Conservation (phyloP, 1,284 basidiomycete species). For the Pterulicium gracile region DNA sequence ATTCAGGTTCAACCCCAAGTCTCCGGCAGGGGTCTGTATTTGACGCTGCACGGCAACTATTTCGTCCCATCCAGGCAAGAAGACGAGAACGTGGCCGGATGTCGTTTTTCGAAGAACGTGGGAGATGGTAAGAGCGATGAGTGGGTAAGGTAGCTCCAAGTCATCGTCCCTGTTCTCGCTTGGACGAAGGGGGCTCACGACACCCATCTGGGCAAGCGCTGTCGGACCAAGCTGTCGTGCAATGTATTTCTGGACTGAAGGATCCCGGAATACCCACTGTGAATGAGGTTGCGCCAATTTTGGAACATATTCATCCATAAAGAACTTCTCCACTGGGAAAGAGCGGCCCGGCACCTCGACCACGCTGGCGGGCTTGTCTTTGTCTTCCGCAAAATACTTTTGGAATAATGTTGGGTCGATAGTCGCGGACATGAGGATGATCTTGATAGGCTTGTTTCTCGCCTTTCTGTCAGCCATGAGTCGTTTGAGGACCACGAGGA, state of each 20-base stretch:
- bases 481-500: constrained; percentile 87
- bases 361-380: constrained; percentile 58
- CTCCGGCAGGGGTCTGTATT: constrained; percentile 42
- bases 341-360: constrained; percentile 89
- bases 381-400: constrained; percentile 68
- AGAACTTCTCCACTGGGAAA: constrained; percentile 79
- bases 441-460: constrained; percentile 71
- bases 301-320: constrained; percentile 72
- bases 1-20: constrained; percentile 53
- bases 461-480: constrained; percentile 70
- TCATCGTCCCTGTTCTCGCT: constrained; percentile 40
- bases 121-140: constrained; percentile 77
- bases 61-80: constrained; percentile 90
- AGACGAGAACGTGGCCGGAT: constrained; percentile 87
- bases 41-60: constrained; percentile 73
- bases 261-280: constrained; percentile 68
- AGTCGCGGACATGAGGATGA: constrained; percentile 94
- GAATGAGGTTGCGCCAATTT: constrained; percentile 32
- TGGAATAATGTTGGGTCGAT: constrained; percentile 89
- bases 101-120: constrained; percentile 68
- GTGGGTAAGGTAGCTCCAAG: constrained; percentile 74
- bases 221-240: constrained; percentile 52
- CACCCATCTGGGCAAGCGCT: constrained; percentile 6
- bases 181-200: constrained; percentile 16
- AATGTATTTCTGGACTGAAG: constrained; percentile 72